Evolutionary conservation across 345 rosid genomes (phyloP).

Genomic region (Trapa bicornis): DNA sequence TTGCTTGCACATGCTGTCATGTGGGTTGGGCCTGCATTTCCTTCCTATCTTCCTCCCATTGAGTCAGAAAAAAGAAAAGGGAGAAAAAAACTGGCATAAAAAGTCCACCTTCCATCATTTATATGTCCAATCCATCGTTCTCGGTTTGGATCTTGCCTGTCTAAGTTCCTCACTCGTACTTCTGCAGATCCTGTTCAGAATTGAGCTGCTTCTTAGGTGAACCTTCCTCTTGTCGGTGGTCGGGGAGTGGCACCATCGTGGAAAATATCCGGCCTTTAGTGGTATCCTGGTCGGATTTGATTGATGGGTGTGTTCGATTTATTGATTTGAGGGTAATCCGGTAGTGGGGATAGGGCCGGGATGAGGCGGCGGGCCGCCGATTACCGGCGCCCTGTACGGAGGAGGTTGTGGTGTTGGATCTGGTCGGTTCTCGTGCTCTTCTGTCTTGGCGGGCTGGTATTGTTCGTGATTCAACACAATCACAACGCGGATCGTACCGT

Average conservation of each 20-base stretch:
- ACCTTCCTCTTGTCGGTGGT: background rate
- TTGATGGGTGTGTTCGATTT: slow-evolving; percentile 17
- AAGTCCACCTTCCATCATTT: background rate
- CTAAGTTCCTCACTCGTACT: background rate
- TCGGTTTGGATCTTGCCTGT: background rate
- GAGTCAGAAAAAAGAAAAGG: background rate
- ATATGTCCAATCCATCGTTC: background rate
- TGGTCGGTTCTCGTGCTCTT: slow-evolving; percentile 62
- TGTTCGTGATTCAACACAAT: slow-evolving; percentile 74
- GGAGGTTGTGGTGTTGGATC: slow-evolving; percentile 80
- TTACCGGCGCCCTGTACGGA: slow-evolving; percentile 85
- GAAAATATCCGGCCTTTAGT: background rate
- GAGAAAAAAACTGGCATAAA: background rate
- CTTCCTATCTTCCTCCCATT: background rate
- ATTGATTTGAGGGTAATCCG: slow-evolving; percentile 31
- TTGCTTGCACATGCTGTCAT: background rate
- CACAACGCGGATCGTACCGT: slow-evolving; percentile 57
- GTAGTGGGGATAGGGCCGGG: slow-evolving; percentile 31
- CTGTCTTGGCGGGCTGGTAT: slow-evolving; percentile 57
- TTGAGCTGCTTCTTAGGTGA: background rate
- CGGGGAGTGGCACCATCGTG: background rate
- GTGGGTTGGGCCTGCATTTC: background rate
- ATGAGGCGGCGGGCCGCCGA: slow-evolving; percentile 95
- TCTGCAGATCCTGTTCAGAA: background rate
- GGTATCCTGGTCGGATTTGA: slow-evolving; percentile 13